Percentiles rank a stretch among this genome's conserved stretches.
These are phyloP conservation scores for Lentinus brumalis DNA, from an alignment of 768 basidiomycete species.

Conservation along the genomic window DNA sequence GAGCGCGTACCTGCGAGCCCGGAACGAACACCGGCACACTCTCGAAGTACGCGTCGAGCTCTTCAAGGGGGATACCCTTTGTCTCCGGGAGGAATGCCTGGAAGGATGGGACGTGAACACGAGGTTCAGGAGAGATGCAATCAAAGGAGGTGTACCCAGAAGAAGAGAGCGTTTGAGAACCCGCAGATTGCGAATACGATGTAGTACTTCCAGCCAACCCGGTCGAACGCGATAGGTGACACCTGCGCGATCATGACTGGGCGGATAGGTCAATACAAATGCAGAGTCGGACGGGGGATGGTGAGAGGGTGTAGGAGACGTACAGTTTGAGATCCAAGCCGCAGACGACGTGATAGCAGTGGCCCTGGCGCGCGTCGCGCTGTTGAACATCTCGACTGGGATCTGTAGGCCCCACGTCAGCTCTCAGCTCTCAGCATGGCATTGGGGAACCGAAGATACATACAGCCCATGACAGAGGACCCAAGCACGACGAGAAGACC, in stretches of 20 bases:
- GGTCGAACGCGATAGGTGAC: constrained; percentile 24
- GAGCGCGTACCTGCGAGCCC: constrained; percentile 16
- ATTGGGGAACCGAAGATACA: neutral
- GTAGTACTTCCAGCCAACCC: constrained; percentile 27
- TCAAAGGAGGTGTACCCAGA: constrained; percentile 16
- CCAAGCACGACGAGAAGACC: constrained; percentile 27
- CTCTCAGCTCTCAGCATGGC: neutral
- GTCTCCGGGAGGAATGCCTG: constrained; percentile 29
- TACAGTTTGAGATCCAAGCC: constrained; percentile 30
- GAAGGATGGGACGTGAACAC: neutral
- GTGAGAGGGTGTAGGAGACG: neutral
- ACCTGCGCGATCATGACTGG: constrained; percentile 32
- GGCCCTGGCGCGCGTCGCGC: constrained; percentile 27
- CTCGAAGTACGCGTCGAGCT: constrained; percentile 29
- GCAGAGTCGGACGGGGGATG: neutral
- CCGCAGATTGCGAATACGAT: constrained; percentile 30
- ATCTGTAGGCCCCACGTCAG: constrained; percentile 9
- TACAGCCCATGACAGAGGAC: constrained; percentile 27
- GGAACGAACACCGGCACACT: constrained; percentile 27
- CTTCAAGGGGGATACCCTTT: constrained; percentile 27
- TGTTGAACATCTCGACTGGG: constrained; percentile 32
- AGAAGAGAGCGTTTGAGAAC: constrained; percentile 27
- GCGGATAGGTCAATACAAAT: neutral
- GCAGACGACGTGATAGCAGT: constrained; percentile 29
- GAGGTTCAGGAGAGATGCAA: neutral